Conservation (phyloP, 306 rosid species). For the Prunus dulcis region DNA sequence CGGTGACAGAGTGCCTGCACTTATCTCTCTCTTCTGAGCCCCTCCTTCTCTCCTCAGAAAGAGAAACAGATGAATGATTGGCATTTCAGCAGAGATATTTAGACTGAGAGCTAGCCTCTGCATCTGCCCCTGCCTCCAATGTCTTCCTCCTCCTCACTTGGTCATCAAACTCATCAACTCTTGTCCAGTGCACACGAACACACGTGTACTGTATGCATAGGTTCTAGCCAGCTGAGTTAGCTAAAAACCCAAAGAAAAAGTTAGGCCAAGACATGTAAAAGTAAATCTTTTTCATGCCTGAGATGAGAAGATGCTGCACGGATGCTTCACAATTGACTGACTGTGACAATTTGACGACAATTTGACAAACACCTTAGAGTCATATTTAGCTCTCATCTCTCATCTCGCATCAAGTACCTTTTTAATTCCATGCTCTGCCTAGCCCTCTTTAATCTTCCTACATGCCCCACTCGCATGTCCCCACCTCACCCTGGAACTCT, state of each 20-base stretch:
- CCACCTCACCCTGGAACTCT: constrained; percentile 38
- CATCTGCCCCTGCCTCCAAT: not conserved
- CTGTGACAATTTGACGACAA: constrained; percentile 20
- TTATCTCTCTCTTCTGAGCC: constrained; percentile 4
- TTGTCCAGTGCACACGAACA: constrained; percentile 1
- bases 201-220: constrained; percentile 28
- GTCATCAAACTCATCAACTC: not conserved
- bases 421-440: constrained; percentile 23
- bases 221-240: not conserved
- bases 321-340: constrained; percentile 43
- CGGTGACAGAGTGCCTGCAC: constrained; percentile 1
- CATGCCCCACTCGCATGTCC: constrained; percentile 36
- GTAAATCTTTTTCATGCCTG: constrained; percentile 35
- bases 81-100: not conserved
- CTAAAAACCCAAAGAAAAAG: constrained; percentile 24
- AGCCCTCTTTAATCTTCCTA: constrained; percentile 36
- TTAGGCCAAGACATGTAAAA: constrained; percentile 25
- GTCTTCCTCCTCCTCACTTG: not conserved
- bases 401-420: constrained; percentile 13
- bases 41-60: not conserved
- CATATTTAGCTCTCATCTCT: constrained; percentile 3
- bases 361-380: constrained; percentile 17
- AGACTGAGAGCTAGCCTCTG: not conserved
- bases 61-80: not conserved
- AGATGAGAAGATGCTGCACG: constrained; percentile 30